Evolutionary conservation across 805 yeast genomes (phyloP).

Genomic region (Saccharomycopsis microspora): DNA sequence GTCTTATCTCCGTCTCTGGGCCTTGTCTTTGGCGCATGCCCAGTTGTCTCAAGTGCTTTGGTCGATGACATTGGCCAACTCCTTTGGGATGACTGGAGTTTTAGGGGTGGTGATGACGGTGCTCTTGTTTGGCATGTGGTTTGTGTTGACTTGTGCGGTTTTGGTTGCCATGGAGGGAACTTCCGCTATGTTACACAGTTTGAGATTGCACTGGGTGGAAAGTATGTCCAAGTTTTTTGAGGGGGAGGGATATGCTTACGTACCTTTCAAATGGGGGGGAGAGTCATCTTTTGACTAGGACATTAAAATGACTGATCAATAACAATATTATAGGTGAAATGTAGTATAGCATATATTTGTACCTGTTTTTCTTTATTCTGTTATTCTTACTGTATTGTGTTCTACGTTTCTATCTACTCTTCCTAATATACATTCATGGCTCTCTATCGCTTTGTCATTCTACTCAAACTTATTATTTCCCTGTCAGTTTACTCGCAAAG

Average conservation of each 20-base stretch:
- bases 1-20: slow-evolving; percentile 69
- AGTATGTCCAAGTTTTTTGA: slow-evolving; percentile 72
- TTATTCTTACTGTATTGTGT: no score
- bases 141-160: slow-evolving; percentile 54
- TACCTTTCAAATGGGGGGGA: slow-evolving; percentile 41
- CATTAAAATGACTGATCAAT: no score
- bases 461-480: no score
- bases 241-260: slow-evolving; percentile 63
- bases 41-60: slow-evolving; percentile 65
- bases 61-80: slow-evolving; percentile 61
- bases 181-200: slow-evolving; percentile 72
- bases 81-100: slow-evolving; percentile 49
- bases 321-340: no score
- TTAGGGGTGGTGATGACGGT: slow-evolving; percentile 33
- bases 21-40: slow-evolving; percentile 70
- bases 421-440: no score
- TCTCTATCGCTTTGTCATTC: no score
- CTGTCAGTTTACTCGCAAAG: no score
- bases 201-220: slow-evolving; percentile 75
- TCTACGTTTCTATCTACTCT: no score
- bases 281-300: no score
- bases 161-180: slow-evolving; percentile 76
- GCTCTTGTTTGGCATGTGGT: slow-evolving; percentile 64
- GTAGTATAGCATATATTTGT: no score
- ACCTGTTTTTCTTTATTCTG: no score